Evolutionary conservation across 257 asterid genomes (phyloP).

Genomic region (Parsonsia alboflavescens): DNA sequence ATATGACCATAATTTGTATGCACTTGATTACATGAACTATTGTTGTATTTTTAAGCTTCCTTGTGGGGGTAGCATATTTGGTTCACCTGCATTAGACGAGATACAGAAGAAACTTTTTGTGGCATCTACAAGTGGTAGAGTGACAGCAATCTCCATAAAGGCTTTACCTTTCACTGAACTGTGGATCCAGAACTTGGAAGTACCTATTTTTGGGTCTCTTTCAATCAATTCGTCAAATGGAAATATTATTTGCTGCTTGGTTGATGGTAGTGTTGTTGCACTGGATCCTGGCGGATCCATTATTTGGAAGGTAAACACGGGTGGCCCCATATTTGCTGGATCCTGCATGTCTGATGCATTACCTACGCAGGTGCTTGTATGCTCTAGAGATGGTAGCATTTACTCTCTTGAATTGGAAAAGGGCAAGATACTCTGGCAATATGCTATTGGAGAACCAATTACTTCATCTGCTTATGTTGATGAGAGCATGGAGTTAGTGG

Average conservation of each 20-base stretch:
- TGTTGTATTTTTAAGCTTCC: conserved; percentile 54
- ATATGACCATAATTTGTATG: conserved; percentile 79
- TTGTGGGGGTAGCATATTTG: conserved; percentile 88
- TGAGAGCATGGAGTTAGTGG: conserved; percentile 43
- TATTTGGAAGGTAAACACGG: conserved; percentile 76
- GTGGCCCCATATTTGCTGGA: conserved; percentile 92
- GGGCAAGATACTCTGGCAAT: conserved; percentile 68
- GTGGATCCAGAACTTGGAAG: conserved; percentile 77
- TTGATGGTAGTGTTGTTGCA: conserved; percentile 61
- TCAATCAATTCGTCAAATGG: conserved; percentile 44
- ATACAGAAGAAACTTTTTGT: conserved; percentile 66
- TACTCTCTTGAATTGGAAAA: conserved; percentile 72
- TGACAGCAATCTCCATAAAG: conserved; percentile 64
- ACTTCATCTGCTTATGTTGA: conserved; percentile 79
- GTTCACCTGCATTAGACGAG: conserved; percentile 87
- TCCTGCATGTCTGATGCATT: conserved; percentile 59
- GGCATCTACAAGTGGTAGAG: conserved; percentile 84
- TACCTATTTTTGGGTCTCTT: conserved; percentile 82
- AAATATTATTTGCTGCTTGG: conserved; percentile 79
- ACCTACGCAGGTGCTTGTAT: conserved; percentile 73
- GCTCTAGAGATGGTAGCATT: conserved; percentile 80
- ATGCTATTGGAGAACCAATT: conserved; percentile 56
- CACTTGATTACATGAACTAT: conserved; percentile 71
- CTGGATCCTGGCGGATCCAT: conserved; percentile 56
- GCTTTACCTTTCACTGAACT: conserved; percentile 42